Conservation (phyloP, 2,329 filamentous ascomycete species). For the Chaetomium sp. region DNA sequence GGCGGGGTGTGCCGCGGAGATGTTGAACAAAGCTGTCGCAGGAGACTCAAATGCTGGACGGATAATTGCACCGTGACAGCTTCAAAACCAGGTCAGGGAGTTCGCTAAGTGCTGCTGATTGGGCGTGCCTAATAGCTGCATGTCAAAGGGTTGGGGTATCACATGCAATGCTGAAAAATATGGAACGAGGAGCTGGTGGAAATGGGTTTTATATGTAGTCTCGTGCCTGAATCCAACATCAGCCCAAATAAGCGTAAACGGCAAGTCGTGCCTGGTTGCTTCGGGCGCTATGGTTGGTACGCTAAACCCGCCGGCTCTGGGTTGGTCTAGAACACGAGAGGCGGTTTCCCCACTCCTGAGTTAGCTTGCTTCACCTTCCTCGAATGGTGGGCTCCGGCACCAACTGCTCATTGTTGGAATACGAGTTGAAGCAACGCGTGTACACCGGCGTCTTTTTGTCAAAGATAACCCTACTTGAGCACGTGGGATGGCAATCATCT, state of each 20-base stretch:
- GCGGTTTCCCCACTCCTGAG: neutral
- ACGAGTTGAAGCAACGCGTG: neutral
- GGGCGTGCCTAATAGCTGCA: neutral
- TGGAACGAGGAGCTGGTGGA: neutral
- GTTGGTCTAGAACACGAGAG: neutral
- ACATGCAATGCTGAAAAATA: neutral
- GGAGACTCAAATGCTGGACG: neutral
- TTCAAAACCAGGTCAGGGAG: neutral
- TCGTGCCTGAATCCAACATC: neutral
- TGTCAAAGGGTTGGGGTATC: neutral
- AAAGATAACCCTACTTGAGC: neutral
- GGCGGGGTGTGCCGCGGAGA: slow-evolving; percentile 6
- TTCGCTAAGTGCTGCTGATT: neutral
- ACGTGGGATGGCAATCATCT: neutral
- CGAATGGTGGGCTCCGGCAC: neutral
- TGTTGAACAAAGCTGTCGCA: neutral
- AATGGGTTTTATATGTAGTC: neutral
- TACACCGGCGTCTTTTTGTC: neutral
- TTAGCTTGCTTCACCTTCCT: neutral
- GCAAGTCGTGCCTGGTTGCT: neutral
- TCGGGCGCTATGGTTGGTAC: too few species aligned
- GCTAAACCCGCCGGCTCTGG: too few species aligned
- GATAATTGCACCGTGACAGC: neutral
- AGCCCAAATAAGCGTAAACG: neutral
- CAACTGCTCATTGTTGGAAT: neutral